Evolutionary conservation across 2,329 filamentous ascomycete species (phyloP), one percentile per base, ranked within the genome.

Genomic region (Xylaria sp.): DNA sequence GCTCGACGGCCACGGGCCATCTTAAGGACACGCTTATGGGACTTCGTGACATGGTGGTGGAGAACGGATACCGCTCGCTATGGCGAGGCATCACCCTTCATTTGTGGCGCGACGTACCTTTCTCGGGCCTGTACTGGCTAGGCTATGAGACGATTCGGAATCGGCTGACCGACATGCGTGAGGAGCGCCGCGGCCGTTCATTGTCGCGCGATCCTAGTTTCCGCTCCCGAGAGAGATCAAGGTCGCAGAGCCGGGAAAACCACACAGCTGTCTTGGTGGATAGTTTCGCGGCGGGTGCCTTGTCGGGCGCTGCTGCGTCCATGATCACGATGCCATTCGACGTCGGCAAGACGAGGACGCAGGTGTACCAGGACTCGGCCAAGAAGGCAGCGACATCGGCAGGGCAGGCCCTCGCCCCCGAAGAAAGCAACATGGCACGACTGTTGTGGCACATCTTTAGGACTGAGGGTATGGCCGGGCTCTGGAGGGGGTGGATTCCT

Each of bases 91-190:
- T 99, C 57, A 93, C 90, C 0, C 80, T 99, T 70, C 98, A 94
- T 0, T 84, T 99, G 60, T 99, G 95, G 95, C 86, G 95, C 66
- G 95, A 99, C 73, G 95, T 98, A 0, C 95, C 95, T 0, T 99
- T 99, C 72, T 98, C 94, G 0, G 95, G 91, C 3, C 85, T 99
- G 44, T 99, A 99, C 80, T 99, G 95, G 95, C 96, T 91, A 88
- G 94, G 95, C 11, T 99, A 99, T 74, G 95, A 99, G 79, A 87
- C 86, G 17, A 88, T 94, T 57, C 87, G 93, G 54, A 87, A 88
- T 23, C 79, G 80, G 54, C 77, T 98, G 59, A 90, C 88, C 1
- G 88, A 93, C 68, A 77, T 86, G 49, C 87, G 93, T 66, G 85
- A 83, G 73, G 78, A 80, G 52, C 74, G 77, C 23, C 75, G 79